Percentiles rank a stretch among this genome's conserved stretches.
Evolutionary conservation across 2,329 filamentous ascomycete genomes (phyloP).

Genomic region (Aureobasidium leucospermi): DNA sequence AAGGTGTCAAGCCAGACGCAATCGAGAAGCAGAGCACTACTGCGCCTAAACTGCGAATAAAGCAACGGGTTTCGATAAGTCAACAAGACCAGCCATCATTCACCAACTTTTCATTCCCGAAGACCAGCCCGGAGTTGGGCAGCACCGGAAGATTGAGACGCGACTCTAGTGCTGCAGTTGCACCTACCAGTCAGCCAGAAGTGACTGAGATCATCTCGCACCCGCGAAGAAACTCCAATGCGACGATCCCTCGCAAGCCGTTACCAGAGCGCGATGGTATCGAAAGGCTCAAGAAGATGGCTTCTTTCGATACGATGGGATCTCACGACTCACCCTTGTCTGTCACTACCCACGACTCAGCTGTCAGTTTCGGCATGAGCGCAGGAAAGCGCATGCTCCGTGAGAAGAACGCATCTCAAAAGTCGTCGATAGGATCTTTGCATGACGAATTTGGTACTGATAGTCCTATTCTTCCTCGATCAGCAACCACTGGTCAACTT

Average conservation of each 20-base stretch:
- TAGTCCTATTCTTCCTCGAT: neutral
- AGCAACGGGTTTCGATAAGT: neutral
- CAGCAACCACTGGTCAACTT: neutral
- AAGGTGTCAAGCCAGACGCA: neutral
- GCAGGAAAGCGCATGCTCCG: constrained; percentile 1
- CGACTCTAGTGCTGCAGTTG: neutral
- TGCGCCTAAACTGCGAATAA: neutral
- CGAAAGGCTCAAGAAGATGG: constrained; percentile 4
- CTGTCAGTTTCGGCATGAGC: constrained; percentile 5
- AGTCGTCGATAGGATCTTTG: neutral
- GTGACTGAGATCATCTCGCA: neutral
- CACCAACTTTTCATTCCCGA: constrained; percentile 1
- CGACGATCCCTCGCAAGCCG: neutral
- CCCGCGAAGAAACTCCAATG: neutral
- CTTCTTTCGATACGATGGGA: neutral
- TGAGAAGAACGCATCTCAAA: constrained; percentile 1
- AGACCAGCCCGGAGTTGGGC: neutral
- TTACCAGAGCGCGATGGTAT: neutral
- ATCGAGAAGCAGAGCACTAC: neutral
- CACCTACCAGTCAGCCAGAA: neutral
- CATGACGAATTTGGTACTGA: neutral
- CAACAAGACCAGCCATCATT: neutral
- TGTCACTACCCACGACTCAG: neutral
- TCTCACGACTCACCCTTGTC: constrained; percentile 2
- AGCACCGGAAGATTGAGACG: neutral